Evolutionary conservation across 116 monocot genomes (phyloP), one percentile per base, ranked within the genome.

Genomic region (Thalassia testudinum): DNA sequence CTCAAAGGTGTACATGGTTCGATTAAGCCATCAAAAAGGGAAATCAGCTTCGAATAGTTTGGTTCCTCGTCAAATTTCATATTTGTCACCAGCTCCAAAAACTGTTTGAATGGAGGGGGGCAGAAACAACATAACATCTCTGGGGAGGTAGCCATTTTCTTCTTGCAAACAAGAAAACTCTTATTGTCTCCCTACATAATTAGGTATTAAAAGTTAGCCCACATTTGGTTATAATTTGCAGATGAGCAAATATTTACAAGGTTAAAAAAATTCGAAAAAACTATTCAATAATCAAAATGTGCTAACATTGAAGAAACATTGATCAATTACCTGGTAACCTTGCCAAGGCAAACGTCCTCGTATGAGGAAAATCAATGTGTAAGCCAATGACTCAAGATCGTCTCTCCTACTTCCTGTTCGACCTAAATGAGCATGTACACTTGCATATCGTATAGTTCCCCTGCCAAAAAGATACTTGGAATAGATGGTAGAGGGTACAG

Each of bases 401-500:
- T 93, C 92, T 61, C 92, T 83, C 66, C 93, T 77, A 62, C 93
- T 93, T 49, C 83, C 83, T n/a, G 87, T 93, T 17, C 93, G 83
- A 38, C 93, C 87, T 77, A 93, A 87, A 76, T 93, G 93, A 27
- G 93, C 93, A 84, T 93, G 93, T 26, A 80, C 93, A 76, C 93
- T 83, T 76, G 84, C 84, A 75, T 84, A 84, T 58, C 84, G 68
- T 72, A 84, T 69, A 23, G 84, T 84, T 53, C 84, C 84, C 55
- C 78, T 84, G 78, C 49, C n/a, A 64, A 62, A 34, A 3, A 34
- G 24, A 22, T 50, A 28, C 34, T 50, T 37, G 23, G 42, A 44
- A 58, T 10, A 34, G 10, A 34, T 3, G 10, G 30, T 10, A 34
- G 10, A 34, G 30, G 10, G 30, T 47, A 28, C 17, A 34, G 34